These are phyloP conservation scores for Candida ipomoeae DNA, from an alignment of 805 yeast genomes.

Conservation along the genomic window DNA sequence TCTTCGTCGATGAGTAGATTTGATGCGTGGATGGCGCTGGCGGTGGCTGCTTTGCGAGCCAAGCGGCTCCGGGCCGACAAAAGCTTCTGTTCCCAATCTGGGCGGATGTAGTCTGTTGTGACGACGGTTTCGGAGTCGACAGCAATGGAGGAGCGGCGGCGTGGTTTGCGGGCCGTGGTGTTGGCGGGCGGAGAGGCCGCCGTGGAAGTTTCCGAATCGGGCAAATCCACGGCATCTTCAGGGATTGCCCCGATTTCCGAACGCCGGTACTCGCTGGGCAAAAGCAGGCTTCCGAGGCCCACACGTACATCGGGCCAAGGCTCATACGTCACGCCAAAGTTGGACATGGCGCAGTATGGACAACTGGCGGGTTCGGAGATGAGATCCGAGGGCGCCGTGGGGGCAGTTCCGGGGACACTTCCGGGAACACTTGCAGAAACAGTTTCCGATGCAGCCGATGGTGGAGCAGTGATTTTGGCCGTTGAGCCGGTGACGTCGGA, in stretches of 20 bases:
- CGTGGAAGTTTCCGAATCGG: constrained; percentile 4
- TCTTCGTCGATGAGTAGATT: constrained; percentile 52
- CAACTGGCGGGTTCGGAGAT: constrained; percentile 87
- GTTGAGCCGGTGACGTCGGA: no score
- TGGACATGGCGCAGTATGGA: constrained; percentile 87
- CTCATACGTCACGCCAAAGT: constrained; percentile 80
- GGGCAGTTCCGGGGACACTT: constrained; percentile 10
- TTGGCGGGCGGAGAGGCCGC: background rate
- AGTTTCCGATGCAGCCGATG: no score
- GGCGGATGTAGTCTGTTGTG: constrained; percentile 78
- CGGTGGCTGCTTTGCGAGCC: constrained; percentile 88
- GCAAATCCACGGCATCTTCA: constrained; percentile 6
- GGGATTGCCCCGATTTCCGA: constrained; percentile 10
- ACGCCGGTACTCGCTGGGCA: constrained; percentile 34
- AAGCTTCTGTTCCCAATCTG: constrained; percentile 85
- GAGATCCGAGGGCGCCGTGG: constrained; percentile 53
- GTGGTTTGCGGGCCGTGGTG: constrained; percentile 7
- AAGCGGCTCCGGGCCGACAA: constrained; percentile 67
- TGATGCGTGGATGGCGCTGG: constrained; percentile 88
- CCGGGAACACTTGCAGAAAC: no score
- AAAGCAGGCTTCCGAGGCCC: constrained; percentile 55
- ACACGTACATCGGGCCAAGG: constrained; percentile 52
- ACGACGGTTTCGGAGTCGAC: constrained; percentile 67
- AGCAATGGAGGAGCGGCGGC: constrained; percentile 48
- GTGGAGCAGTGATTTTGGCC: no score